Evolutionary conservation across 208 protist genomes (phyloP).

Genomic region (Naegleria gruberi): DNA sequence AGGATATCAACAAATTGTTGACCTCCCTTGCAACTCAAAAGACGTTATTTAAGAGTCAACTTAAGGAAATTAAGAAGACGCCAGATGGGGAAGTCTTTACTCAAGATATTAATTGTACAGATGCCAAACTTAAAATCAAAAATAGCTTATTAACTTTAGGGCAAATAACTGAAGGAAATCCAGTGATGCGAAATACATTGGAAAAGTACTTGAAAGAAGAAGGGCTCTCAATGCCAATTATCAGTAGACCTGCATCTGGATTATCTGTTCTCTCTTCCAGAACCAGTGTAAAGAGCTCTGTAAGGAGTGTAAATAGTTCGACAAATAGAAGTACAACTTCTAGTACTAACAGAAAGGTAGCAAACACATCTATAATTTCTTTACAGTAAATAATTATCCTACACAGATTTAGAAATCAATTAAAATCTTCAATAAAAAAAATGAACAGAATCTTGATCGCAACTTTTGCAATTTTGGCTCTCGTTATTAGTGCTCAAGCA

Average conservation of each 20-base stretch:
- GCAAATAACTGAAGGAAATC: not conserved
- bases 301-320: not conserved
- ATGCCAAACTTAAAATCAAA: not conserved
- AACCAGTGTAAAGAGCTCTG: no score
- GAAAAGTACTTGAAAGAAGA: not conserved
- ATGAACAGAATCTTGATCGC: no score
- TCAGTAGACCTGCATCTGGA: not conserved
- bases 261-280: not conserved
- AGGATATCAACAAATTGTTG: not conserved
- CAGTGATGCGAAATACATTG: not conserved
- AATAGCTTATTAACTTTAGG: not conserved
- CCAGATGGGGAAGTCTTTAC: not conserved
- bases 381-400: not conserved
- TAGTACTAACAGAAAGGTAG: not conserved
- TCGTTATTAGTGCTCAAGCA: no score
- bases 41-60: not conserved
- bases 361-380: not conserved
- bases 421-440: no score
- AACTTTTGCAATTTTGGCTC: no score
- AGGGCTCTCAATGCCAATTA: not conserved
- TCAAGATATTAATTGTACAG: not conserved
- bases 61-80: not conserved
- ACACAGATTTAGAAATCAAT: no score
- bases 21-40: not conserved
- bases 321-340: not conserved